Evolutionary conservation across 352 stramenopile genomes (phyloP), one percentile per base, ranked within the genome.

Genomic region (Thalassiosira livingstoniorum): DNA sequence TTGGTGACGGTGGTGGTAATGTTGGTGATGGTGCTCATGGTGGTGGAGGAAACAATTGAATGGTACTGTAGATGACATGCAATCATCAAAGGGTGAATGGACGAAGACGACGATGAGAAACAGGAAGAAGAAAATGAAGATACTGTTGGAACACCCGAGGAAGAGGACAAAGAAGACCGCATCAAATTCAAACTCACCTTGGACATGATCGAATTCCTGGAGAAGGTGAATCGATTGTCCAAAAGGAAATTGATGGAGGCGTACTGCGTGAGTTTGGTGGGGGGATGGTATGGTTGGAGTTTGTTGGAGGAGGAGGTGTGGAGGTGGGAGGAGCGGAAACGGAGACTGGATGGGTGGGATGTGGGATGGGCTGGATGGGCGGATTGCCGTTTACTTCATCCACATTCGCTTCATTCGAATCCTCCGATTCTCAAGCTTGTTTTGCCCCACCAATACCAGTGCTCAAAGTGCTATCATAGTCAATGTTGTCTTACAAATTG

Each of bases 211-310:
- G 80, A 91, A 58, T 75, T 87, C 2, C 69, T 60, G 34, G 61
- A 83, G 54, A 85, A 78, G 47, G 58, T 27, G 4, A 58, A 75
- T 21, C 69, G 66, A 27, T 68, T 91, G 64, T 74, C 78, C 2
- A 92, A 85, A 0, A 69, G 80, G 47, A 78, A 94, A 53, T 67
- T 94, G 29, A 31, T 94, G 23, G 68, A 91, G 39, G 85, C 87
- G 25, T 94, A 92, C 75, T 87, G 79, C 63, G 43, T 87, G 11
- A 94, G 92, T 73, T 54, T 66, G 42, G 80, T 57, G 53, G 66
- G 62, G 15, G 80, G 75, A 61, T 51, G 66, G 39, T 80, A 75
- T 29, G 77, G 51, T n/a, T 68, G 57, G 57, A 74, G 77, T 54
- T 68, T 78, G 72, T 66, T 67, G 32, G 25, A 71, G 10, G 31